Evolutionary conservation across 768 basidiomycete genomes (phyloP), one percentile per base, ranked within the genome.

Genomic region (Mycena metata): DNA sequence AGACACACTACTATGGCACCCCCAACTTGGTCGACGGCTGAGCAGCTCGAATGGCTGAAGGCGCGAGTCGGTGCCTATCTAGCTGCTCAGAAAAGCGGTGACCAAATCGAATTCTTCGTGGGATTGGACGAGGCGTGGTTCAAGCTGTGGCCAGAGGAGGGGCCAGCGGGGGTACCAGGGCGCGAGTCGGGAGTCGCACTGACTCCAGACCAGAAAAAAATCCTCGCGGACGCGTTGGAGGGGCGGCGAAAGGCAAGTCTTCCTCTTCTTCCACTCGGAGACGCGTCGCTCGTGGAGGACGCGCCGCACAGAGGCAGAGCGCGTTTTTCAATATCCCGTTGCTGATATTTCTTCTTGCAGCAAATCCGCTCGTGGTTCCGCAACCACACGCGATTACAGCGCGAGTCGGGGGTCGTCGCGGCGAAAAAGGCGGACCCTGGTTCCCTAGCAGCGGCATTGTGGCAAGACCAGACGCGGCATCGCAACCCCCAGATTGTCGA

Each of bases 311-410:
- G 30, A 30, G 30, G 30, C 30, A 30, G 30, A 30, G 30, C 30
- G 30, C 30, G 30, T 30, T 3, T 30, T 30, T 30, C 6, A 6
- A 30, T 30, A 30, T 3, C 30, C 30, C 30, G 30, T 30, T 30
- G 30, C 30, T 30, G 6, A 30, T 6, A 6, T 30, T 6, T 30
- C 30, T 6, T 30, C 30, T 30, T 30, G 30, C 54, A 64, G 63
- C 63, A 64, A 64, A 3, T 64, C 16, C 54, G 63, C n/a, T 13
- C 8, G 15, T 64, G 63, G 63, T 64, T 47, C 33, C 52, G 63
- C 10, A 64, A 64, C n/a, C n/a, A 56, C 55, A 11, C n/a, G 17
- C 2, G 2, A 7, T 36, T 6, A 30, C 30, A 30, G 30, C 30
- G 30, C 30, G 30, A 46, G 5, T 21, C 8, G 19, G n/a, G 35